Evolutionary conservation across 192 early-diverging fungal species (phyloP), one percentile per base, ranked within the genome.

Genomic region (Coemansia sp.): DNA sequence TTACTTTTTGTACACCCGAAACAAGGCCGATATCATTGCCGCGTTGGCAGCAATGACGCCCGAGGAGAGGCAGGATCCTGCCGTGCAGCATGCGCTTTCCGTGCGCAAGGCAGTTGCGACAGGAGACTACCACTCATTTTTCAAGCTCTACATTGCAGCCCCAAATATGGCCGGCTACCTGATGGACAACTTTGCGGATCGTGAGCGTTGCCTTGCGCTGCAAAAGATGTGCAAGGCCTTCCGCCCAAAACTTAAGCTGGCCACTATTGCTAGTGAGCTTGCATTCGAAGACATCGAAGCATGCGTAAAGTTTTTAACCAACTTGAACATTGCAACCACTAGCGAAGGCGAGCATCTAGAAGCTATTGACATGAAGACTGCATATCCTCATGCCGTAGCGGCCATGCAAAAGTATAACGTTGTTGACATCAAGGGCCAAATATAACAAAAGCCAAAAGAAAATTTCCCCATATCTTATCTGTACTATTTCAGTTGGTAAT

Each of bases 161-260:
- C 94, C 95, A 8, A 88, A 93, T 66, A 91, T 96, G 91, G 85
- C 87, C 38, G 82, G 78, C 9, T 95, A 91, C 72, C 67, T 99
- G 15, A 93, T 99, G 83, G 93, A 96, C 73, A 86, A 93, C 33
- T 98, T 98, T 75, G 63, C 89, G 0, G 88, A 88, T 43, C 87
- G 94, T 18, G 93, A 98, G 71, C 84, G 96, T 37, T 78, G 92
- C 21, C 69, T 80, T 22, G 88, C 91, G 41, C 66, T 97, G 63
- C 85, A 80, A 48, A 76, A 74, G 17, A 85, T 98, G 51, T 87
- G 85, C 65, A 86, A 85, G 76, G 88, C 93, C 64, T 97, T 81
- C 66, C 47, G 69, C 34, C 68, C 72, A 19, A 63, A 45, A 18
- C 42, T 72, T 8, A 22, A 38, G 19, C 42, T 73, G 14, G 59